Base-by-base conservation (phyloP, 176 grass and related monocot genomes). In the Musa acuminata region DNA sequence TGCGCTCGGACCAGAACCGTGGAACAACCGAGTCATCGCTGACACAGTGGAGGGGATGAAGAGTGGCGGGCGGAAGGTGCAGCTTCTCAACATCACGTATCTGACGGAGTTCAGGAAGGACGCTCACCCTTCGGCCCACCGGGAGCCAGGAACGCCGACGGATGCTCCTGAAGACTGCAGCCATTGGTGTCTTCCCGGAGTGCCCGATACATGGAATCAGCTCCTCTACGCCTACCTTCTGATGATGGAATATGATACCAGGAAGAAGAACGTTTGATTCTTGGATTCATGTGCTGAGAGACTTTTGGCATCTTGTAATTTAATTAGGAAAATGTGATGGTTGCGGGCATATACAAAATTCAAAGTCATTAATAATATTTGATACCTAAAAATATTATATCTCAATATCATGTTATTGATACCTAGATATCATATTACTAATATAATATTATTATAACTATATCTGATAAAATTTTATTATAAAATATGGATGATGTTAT, bases 171-270 rank as follows among this genome's bases (percentile, higher is more conserved):
- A 87, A 53, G 85, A 87, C 67, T 87, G 80, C 43, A 87, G 85
- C 76, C 85, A 87, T 25, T 87, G 85, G 85, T 87, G 80, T 54
- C 69, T 87, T 25, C 85, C 85, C 3, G 80, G 85, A 21, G 72
- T 87, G 26, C 85, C 85, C 0, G 85, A 87, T 71, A 65, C 76
- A 11, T 87, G 85, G 85, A 87, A 87, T 27, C 70, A 83, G 23
- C 16, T 87, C 19, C 74, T 87, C 55, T 87, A 83, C 29, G 85
- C 85, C 29, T 49, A 75, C 49, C 80, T 87, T 49, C 64, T 83
- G 22, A 76, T 75, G 0, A 72, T 59, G 52, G 57, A 27, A 1
- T 85, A 65, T 48, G 49, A 70, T 24, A 71, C 68, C 19, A 75
- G 26, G 22, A 74, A 20, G 1, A 57, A 58, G 2, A 27, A 43